Evolutionary conservation across 2,329 filamentous ascomycete species (phyloP).

Genomic region (Ceratocystis cubensis): DNA sequence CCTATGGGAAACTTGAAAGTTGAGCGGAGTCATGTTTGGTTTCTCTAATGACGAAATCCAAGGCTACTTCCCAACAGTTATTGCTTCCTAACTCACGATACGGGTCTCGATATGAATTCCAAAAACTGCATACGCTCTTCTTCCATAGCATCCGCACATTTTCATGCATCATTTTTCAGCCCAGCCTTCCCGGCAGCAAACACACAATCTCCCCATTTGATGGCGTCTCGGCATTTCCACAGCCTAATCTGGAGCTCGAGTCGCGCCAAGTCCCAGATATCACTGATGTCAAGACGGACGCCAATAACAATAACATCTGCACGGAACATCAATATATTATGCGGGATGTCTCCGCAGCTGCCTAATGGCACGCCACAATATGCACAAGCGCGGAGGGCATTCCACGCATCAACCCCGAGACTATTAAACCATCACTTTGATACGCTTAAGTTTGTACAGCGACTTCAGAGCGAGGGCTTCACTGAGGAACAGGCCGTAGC

Average conservation of each 20-base stretch:
- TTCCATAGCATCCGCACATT: neutral
- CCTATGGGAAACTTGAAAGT: neutral
- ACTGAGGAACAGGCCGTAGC: slow-evolving; percentile 89
- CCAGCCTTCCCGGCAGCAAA: neutral
- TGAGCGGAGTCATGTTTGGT: neutral
- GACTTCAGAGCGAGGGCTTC: slow-evolving; percentile 80
- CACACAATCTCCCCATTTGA: neutral
- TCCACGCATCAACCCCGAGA: slow-evolving; percentile 51
- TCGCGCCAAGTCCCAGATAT: neutral
- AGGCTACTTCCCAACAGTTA: neutral
- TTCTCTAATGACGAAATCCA: neutral
- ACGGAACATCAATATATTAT: neutral
- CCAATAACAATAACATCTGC: neutral
- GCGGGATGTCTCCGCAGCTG: neutral
- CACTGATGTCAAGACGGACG: neutral
- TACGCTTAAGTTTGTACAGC: slow-evolving; percentile 91
- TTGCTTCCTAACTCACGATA: neutral
- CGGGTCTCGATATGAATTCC: neutral
- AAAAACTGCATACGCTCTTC: neutral
- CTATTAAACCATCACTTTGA: slow-evolving; percentile 90
- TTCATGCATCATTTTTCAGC: neutral
- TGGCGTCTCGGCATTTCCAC: neutral
- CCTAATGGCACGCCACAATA: neutral
- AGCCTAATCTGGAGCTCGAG: neutral
- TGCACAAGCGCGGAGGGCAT: slow-evolving; percentile 33